Evolutionary conservation across 495 filamentous ascomycete species (phyloP).

Genomic region (Haplographium delicatum): DNA sequence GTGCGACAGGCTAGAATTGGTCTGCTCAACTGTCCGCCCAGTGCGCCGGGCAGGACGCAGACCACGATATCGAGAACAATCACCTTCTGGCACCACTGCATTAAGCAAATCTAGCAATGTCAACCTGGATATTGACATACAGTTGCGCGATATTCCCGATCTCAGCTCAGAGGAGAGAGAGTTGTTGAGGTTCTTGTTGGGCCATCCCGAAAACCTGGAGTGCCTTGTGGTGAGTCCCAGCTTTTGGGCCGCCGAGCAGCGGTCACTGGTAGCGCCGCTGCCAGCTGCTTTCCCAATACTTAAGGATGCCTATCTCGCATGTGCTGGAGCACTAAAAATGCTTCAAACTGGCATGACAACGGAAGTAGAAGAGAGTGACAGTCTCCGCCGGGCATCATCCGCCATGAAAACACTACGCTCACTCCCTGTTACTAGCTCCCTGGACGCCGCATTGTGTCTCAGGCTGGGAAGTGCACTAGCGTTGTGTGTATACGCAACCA

Average conservation of each 20-base stretch:
- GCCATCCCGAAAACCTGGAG: conserved; percentile 12
- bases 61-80: conserved; percentile 3
- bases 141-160: background rate
- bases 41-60: conserved; percentile 15
- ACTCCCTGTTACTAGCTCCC: conserved; percentile 14
- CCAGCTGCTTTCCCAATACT: conserved; percentile 17
- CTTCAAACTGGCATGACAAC: conserved; percentile 8
- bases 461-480: conserved; percentile 20
- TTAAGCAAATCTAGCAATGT: background rate
- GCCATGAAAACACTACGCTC: conserved; percentile 19
- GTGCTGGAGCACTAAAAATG: conserved; percentile 17
- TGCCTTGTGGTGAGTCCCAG: conserved; percentile 17
- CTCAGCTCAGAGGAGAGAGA: conserved; percentile 10
- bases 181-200: conserved; percentile 18
- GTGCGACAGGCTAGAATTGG: conserved; percentile 20
- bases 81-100: background rate
- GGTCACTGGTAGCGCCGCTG: conserved; percentile 14
- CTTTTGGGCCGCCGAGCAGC: conserved; percentile 22
- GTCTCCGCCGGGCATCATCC: conserved; percentile 18
- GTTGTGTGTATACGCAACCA: conserved; percentile 12
- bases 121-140: background rate
- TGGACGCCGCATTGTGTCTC: conserved; percentile 21
- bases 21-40: conserved; percentile 15
- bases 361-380: conserved; percentile 5
- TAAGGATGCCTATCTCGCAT: conserved; percentile 23